phyloP scores from a whole-genome alignment of 2,329 filamentous ascomycete species.

The Botrytis byssoidea region DNA sequence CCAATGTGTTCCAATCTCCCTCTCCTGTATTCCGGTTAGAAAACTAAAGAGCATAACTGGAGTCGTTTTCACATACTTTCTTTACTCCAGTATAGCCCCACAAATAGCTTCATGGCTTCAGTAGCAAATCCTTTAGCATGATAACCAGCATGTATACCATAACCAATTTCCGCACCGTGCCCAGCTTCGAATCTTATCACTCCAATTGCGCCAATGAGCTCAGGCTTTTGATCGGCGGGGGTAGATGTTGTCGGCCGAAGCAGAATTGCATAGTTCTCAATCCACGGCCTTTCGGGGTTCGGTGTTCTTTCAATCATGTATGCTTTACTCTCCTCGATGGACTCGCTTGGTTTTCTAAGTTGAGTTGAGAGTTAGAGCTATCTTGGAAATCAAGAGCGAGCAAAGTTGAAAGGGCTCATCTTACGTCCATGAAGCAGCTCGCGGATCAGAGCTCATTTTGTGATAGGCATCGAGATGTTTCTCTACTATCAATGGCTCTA shows the following conservation, averaged over 20 bases:
- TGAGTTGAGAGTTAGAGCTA: neutral
- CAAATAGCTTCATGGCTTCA: slow-evolving; percentile 27
- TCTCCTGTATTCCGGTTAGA: slow-evolving; percentile 11
- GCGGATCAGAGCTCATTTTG: slow-evolving; percentile 21
- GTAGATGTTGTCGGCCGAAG: slow-evolving; percentile 18
- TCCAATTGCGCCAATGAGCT: slow-evolving; percentile 27
- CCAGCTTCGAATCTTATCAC: slow-evolving; percentile 23
- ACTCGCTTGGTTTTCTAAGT: neutral
- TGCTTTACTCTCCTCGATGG: slow-evolving; percentile 20
- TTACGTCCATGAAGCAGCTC: slow-evolving; percentile 25
- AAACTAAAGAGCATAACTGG: neutral
- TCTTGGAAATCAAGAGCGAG: neutral
- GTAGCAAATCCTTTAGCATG: slow-evolving; percentile 28
- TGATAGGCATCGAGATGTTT: slow-evolving; percentile 30
- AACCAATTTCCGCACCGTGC: slow-evolving; percentile 26
- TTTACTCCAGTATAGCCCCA: slow-evolving; percentile 18
- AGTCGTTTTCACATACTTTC: slow-evolving; percentile 7
- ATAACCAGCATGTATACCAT: slow-evolving; percentile 25
- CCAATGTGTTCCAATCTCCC: slow-evolving; percentile 18
- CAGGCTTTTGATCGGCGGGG: slow-evolving; percentile 6
- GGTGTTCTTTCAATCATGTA: slow-evolving; percentile 16
- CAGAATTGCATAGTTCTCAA: slow-evolving; percentile 31
- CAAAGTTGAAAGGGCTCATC: neutral
- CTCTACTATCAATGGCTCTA: slow-evolving; percentile 27
- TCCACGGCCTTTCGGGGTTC: slow-evolving; percentile 24